phyloP scores from a whole-genome alignment of 306 rosid genomes.

The Mucuna pruriens region DNA sequence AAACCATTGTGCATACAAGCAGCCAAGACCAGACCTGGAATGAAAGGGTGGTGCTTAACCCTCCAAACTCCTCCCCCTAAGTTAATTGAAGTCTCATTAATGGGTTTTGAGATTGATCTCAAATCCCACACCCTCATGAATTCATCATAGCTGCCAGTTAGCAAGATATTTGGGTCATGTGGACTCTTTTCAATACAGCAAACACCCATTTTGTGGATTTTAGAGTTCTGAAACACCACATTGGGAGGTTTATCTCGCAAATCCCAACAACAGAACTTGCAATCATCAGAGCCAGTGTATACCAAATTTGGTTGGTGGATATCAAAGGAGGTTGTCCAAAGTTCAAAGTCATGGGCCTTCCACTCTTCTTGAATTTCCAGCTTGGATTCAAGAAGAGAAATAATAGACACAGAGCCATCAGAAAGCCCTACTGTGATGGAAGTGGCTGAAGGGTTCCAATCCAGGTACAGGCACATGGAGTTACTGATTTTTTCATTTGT shows the following conservation, averaged over 20 bases:
- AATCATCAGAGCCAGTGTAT: slow-evolving; percentile 86
- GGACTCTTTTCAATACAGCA: slow-evolving; percentile 79
- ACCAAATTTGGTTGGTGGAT: slow-evolving; percentile 80
- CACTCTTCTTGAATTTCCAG: slow-evolving; percentile 65
- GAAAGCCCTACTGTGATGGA: slow-evolving; percentile 80
- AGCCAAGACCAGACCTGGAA: slow-evolving; percentile 66
- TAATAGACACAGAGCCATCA: slow-evolving; percentile 71
- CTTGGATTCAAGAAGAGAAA: slow-evolving; percentile 64
- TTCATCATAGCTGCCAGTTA: slow-evolving; percentile 91
- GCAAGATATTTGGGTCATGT: slow-evolving; percentile 55
- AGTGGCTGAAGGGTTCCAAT: slow-evolving; percentile 81
- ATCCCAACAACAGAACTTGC: slow-evolving; percentile 91
- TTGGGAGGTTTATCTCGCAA: slow-evolving; percentile 68
- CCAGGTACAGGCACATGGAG: slow-evolving; percentile 84
- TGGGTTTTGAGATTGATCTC: slow-evolving; percentile 76
- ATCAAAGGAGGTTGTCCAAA: slow-evolving; percentile 86
- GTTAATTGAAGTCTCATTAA: slow-evolving; percentile 62
- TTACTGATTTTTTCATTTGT: slow-evolving; percentile 59
- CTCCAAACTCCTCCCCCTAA: slow-evolving; percentile 97
- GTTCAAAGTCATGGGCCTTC: slow-evolving; percentile 93
- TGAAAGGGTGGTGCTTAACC: slow-evolving; percentile 77
- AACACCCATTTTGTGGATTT: slow-evolving; percentile 86
- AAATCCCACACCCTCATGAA: slow-evolving; percentile 81
- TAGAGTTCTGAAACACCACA: slow-evolving; percentile 68
- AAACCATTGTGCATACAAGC: slow-evolving; percentile 99